Evolutionary conservation across 1,284 basidiomycete genomes (phyloP).

Genomic region (Boletus semigastroideus): DNA sequence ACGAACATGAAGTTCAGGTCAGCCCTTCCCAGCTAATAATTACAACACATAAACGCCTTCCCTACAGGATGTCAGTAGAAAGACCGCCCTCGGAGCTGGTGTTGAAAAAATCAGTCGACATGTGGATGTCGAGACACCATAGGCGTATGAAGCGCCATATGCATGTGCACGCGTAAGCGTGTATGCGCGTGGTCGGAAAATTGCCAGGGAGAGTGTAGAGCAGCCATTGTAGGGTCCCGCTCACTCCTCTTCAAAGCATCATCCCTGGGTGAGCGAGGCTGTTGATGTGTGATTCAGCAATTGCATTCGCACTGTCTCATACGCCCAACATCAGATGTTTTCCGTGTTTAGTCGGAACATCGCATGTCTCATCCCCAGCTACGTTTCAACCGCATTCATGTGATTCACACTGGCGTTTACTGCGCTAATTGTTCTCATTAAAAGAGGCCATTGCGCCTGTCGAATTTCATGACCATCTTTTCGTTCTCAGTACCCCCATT

Average conservation of each 20-base stretch:
- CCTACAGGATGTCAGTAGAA: constrained; percentile 34
- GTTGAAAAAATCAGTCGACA: constrained; percentile 74
- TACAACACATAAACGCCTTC: constrained; percentile 4
- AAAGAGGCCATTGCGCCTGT: background rate
- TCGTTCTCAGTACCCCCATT: background rate
- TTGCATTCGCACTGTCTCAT: background rate
- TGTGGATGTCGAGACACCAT: constrained; percentile 22
- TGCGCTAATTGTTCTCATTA: background rate
- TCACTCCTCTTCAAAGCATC: constrained; percentile 13
- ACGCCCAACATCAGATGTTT: background rate
- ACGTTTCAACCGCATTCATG: background rate
- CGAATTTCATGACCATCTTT: background rate
- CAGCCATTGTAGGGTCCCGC: constrained; percentile 1
- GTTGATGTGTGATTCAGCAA: background rate
- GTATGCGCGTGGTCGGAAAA: background rate
- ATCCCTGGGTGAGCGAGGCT: background rate
- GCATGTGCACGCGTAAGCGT: background rate
- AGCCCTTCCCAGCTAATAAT: constrained; percentile 9
- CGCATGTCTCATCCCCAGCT: background rate
- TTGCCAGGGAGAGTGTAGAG: constrained; percentile 7
- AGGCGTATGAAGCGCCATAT: constrained; percentile 2
- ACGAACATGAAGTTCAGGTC: constrained; percentile 43
- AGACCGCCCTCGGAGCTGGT: constrained; percentile 55
- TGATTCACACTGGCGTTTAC: background rate
- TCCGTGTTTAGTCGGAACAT: background rate